Evolutionary conservation across 2,329 filamentous ascomycete species (phyloP).

Genomic region (Stagonosporopsis cucurbitacearum): DNA sequence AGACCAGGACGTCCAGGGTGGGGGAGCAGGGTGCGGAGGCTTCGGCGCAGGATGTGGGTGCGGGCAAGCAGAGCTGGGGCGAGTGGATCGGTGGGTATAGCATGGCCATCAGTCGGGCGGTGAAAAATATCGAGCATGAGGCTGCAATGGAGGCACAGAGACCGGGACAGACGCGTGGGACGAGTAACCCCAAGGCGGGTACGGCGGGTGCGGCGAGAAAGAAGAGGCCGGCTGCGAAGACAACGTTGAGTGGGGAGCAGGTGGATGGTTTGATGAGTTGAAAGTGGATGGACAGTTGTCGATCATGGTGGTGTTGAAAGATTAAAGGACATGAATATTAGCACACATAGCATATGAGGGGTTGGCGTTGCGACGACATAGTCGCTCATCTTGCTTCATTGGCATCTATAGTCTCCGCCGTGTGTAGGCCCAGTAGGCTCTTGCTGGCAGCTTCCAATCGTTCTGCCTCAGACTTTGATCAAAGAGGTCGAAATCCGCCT

Average conservation of each 20-base stretch:
- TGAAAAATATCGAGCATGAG: slow-evolving; percentile 47
- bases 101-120: slow-evolving; percentile 44
- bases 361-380: neutral
- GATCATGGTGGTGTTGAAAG: neutral
- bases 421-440: slow-evolving; percentile 67
- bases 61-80: slow-evolving; percentile 41
- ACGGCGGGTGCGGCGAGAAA: slow-evolving; percentile 23
- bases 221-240: slow-evolving; percentile 29
- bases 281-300: too few relatives aligned
- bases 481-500: slow-evolving; percentile 83
- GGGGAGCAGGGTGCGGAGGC: neutral
- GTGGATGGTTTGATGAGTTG: slow-evolving; percentile 32
- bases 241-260: slow-evolving; percentile 36
- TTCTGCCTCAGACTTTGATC: slow-evolving; percentile 66
- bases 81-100: slow-evolving; percentile 50
- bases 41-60: neutral
- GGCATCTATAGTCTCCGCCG: slow-evolving; percentile 53
- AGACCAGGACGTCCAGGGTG: slow-evolving; percentile 5
- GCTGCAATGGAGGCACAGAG: slow-evolving; percentile 39
- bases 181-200: neutral
- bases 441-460: slow-evolving; percentile 89
- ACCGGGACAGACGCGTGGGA: neutral
- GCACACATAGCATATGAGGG: neutral
- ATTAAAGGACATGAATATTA: neutral
- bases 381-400: neutral